Percentiles rank a stretch among this genome's conserved stretches.
phyloP scores from a whole-genome alignment of 345 rosid species.

The Chamaenerion angustifolium region DNA sequence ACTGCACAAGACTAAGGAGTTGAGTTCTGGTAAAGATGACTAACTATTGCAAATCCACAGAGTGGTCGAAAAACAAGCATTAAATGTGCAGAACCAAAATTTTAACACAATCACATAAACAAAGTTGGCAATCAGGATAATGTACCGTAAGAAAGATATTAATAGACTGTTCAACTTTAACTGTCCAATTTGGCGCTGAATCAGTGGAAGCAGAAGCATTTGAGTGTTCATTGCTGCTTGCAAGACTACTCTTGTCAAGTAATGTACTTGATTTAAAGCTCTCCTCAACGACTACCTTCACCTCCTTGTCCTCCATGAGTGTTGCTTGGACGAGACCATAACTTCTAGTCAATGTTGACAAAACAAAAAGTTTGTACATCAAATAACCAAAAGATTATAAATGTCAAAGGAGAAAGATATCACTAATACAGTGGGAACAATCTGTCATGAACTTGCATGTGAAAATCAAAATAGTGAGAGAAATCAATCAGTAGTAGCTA shows the following conservation, averaged over 20 bases:
- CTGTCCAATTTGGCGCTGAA: constrained; percentile 30
- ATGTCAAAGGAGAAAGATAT: background rate
- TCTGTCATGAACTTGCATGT: background rate
- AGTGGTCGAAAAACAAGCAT: too few relatives aligned
- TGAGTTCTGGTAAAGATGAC: too few relatives aligned
- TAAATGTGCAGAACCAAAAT: too few relatives aligned
- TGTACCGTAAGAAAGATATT: constrained; percentile 74
- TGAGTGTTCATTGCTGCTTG: constrained; percentile 13
- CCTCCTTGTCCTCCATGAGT: constrained; percentile 55
- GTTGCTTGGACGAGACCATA: constrained; percentile 33
- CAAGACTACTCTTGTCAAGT: constrained; percentile 14
- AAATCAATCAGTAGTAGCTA: too few relatives aligned
- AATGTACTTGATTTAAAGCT: constrained; percentile 38
- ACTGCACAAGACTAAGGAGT: too few relatives aligned
- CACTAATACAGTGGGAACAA: background rate
- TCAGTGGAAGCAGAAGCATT: constrained; percentile 21
- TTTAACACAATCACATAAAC: background rate
- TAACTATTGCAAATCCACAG: too few relatives aligned
- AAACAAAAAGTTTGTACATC: background rate
- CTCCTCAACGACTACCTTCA: constrained; percentile 55
- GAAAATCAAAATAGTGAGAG: background rate
- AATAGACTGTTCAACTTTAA: constrained; percentile 64
- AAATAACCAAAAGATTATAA: background rate
- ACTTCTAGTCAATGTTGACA: constrained; percentile 18
- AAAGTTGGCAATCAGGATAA: background rate